Evolutionary conservation across 371 early-diverging fungal genomes (phyloP).

Genomic region (Rhizopus delemar): DNA sequence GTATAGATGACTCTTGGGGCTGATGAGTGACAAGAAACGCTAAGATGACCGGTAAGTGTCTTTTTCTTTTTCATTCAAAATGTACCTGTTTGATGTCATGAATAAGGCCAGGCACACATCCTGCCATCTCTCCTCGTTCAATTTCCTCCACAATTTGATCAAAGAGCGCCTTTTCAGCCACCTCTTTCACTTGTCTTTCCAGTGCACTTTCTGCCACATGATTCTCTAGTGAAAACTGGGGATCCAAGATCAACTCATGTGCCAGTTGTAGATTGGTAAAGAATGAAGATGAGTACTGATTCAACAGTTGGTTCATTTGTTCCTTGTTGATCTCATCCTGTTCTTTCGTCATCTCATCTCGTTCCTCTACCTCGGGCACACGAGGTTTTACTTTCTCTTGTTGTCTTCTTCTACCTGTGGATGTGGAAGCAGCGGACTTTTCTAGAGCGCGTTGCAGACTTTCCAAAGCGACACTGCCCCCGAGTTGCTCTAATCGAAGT

Average conservation of each 20-base stretch:
- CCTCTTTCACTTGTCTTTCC: constrained; percentile 53
- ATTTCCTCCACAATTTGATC: constrained; percentile 60
- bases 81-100: constrained; percentile 59
- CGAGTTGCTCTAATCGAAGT: constrained; percentile 27
- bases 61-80: background rate
- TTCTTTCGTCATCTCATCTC: background rate
- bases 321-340: constrained; percentile 4
- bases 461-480: constrained; percentile 31
- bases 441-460: constrained; percentile 29
- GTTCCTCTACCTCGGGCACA: constrained; percentile 12
- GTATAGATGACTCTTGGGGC: constrained; percentile 29
- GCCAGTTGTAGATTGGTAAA: constrained; percentile 73
- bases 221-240: constrained; percentile 62
- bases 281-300: constrained; percentile 17
- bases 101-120: constrained; percentile 51
- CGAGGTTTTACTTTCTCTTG: constrained; percentile 20
- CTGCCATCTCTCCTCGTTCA: constrained; percentile 34
- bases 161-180: constrained; percentile 70
- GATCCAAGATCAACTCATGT: constrained; percentile 79
- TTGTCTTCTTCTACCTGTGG: constrained; percentile 19
- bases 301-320: constrained; percentile 31
- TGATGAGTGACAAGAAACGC: constrained; percentile 47
- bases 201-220: constrained; percentile 26
- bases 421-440: constrained; percentile 10
- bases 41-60: constrained; percentile 6